Percentiles rank a stretch among this genome's conserved stretches.
Conservation (phyloP, 2,329 filamentous ascomycete genomes). For the Botrytis galanthina region DNA sequence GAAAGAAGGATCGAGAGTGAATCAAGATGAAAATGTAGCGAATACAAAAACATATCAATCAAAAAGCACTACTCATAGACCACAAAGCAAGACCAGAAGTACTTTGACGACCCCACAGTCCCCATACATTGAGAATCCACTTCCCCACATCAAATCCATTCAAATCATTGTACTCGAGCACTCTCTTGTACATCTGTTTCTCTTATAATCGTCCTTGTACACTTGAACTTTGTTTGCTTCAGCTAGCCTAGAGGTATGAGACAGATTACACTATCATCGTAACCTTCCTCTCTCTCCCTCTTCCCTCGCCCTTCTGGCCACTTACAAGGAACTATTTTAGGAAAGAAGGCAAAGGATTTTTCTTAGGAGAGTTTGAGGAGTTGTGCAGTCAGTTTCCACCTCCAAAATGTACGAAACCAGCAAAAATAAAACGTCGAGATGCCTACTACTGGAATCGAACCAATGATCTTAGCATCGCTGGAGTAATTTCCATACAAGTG, state of each 20-base stretch:
- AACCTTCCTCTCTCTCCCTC: not conserved
- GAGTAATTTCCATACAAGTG: not conserved
- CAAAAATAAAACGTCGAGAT: not conserved
- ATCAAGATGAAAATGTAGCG: too few species aligned
- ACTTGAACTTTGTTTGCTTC: not conserved
- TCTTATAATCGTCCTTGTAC: not conserved
- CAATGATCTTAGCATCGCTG: constrained; percentile 12
- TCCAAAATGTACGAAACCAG: not conserved
- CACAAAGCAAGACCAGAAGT: not conserved
- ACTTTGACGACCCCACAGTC: not conserved
- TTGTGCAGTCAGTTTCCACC: too few species aligned
- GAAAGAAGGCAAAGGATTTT: fast-evolving
- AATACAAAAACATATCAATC: not conserved
- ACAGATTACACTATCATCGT: not conserved
- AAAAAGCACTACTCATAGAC: not conserved
- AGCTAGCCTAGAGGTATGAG: not conserved
- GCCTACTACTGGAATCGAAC: constrained; percentile 16
- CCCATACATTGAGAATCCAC: not conserved
- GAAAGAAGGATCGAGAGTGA: not conserved
- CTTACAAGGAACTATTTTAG: fast-evolving
- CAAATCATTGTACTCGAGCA: not conserved
- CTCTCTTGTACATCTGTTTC: too few species aligned
- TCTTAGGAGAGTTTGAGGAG: not conserved
- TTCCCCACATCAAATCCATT: not conserved
- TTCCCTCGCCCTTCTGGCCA: not conserved